Evolutionary conservation across 2,329 filamentous ascomycete genomes (phyloP), one percentile per base, ranked within the genome.

Genomic region (Nemania bipapillata): DNA sequence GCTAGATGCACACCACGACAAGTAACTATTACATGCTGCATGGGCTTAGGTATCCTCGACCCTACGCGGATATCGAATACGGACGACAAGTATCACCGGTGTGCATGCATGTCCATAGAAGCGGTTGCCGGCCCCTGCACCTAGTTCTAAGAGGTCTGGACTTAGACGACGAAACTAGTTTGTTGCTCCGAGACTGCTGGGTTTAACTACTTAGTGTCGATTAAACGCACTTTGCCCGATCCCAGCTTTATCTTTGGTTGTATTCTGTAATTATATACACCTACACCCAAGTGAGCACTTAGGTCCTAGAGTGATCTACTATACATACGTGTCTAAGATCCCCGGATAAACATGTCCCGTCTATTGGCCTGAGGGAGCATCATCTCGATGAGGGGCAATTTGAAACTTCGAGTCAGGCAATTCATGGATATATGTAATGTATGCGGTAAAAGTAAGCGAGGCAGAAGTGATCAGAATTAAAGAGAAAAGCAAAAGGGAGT

Each of bases 101-200:
- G 68, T 56, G 15, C 57, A 70, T 70, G 68, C 68, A 68, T 24
- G 65, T 62, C 45, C 60, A 62, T 68, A 37, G 52, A 68, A 68
- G 20, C 50, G 52, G 55, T 58, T 32, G 56, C 22, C n/a, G 54
- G 58, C 45, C 55, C 24, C 64, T 67, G 67, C 59, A 63, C 42
- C 50, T 56, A 61, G 20, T 32, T 52, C 32, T 49, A 63, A 58
- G 53, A 28, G 55, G 54, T 42, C 65, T 65, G 45, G 54, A 49
- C 47, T 59, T 20, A 55, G n/a, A 55, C 17, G 12, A 45, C 47
- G 22, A 50, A 22, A 3, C n/a, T 22, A 49, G 45, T 22, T 49
- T 40, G 37, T 12, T 40, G 15, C 37, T 12, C 37, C 37, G 15
- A 17, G 15, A 40, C 3, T 12, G 37, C 9, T 12, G 9, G n/a